Percentiles rank a stretch among this genome's conserved stretches.
Evolutionary conservation across 2,329 filamentous ascomycete species (phyloP).

Genomic region (Trichoderma aggressivum): DNA sequence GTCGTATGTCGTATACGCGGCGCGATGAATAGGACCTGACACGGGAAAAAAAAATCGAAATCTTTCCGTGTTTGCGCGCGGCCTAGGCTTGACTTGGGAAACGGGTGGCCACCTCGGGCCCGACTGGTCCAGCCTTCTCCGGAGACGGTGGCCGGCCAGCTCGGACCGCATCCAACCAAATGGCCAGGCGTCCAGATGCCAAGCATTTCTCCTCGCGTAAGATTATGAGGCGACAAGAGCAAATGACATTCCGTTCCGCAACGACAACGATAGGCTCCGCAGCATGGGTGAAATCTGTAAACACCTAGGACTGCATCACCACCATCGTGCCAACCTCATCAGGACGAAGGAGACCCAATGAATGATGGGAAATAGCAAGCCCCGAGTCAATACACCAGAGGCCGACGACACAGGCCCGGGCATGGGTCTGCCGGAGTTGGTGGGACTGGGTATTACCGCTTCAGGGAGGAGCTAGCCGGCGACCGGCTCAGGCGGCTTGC

Average conservation of each 20-base stretch:
- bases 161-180: slow-evolving; percentile 12
- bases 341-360: background rate
- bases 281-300: background rate
- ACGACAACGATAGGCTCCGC: background rate
- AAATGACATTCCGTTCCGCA: slow-evolving; percentile 12
- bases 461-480: background rate
- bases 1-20: background rate
- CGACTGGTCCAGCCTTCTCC: slow-evolving; percentile 7
- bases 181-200: background rate
- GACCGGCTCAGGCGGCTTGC: slow-evolving; percentile 17
- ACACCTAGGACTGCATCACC: background rate
- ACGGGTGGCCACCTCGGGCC: background rate
- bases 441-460: slow-evolving; percentile 7
- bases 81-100: background rate
- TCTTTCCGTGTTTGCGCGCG: background rate
- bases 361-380: background rate
- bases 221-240: background rate
- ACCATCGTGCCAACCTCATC: background rate
- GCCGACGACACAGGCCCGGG: background rate
- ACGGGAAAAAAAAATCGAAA: background rate
- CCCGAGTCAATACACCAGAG: background rate
- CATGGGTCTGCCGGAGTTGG: background rate
- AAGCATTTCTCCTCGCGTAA: slow-evolving; percentile 2
- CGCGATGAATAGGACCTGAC: background rate
- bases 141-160: slow-evolving; percentile 5